Percentiles rank a stretch among this genome's conserved stretches.
These are phyloP conservation scores for Volvox reticuliferus DNA, from an alignment of 139 green algal genomes.

Conservation along the genomic window DNA sequence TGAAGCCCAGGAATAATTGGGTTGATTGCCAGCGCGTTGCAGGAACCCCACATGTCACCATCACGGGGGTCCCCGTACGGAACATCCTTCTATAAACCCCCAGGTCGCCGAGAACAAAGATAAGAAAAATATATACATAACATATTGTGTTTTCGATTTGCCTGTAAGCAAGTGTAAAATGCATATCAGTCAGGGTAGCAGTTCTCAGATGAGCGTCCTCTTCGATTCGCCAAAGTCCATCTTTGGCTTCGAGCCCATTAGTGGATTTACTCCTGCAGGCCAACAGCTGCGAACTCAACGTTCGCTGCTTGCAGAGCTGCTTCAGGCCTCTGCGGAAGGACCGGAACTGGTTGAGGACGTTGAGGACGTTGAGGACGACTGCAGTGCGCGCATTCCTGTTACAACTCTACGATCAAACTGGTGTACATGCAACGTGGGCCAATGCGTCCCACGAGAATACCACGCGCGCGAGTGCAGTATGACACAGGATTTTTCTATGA, in stretches of 20 bases:
- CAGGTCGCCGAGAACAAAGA: too few species aligned
- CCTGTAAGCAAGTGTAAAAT: not conserved
- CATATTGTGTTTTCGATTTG: too few species aligned
- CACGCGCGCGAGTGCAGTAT: conserved; percentile 5
- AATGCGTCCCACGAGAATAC: not conserved
- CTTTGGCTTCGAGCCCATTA: conserved; percentile 38
- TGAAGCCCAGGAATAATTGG: too few species aligned
- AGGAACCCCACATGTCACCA: too few species aligned
- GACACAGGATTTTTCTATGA: not conserved
- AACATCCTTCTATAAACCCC: too few species aligned
- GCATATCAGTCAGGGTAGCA: not conserved
- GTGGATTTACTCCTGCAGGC: not conserved
- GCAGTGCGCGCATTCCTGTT: not conserved
- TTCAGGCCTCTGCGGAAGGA: not conserved
- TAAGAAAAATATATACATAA: too few species aligned
- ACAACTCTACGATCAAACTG: not conserved
- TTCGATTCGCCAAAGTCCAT: conserved; percentile 16
- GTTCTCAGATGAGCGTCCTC: not conserved
- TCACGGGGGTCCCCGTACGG: too few species aligned
- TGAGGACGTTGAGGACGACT: not conserved
- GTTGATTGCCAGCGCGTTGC: too few species aligned
- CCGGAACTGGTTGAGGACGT: not conserved
- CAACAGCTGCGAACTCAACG: conserved; percentile 12
- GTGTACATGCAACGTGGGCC: conserved; percentile 19
- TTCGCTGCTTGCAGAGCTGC: conserved; percentile 21